phyloP scores from a whole-genome alignment of 2,329 filamentous ascomycete genomes.

The Aspergillus glaucus region DNA sequence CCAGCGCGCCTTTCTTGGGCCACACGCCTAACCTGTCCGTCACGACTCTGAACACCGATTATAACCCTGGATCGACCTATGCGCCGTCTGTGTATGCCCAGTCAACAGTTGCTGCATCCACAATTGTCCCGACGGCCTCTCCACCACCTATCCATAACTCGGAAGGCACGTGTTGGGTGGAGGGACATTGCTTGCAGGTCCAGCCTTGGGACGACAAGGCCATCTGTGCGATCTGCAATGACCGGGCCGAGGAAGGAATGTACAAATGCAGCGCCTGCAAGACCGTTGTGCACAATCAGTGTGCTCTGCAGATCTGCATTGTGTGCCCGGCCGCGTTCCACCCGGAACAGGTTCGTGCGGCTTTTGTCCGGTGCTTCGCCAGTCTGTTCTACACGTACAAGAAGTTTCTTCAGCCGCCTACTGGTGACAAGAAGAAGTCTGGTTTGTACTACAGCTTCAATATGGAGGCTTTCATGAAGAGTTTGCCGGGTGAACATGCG shows the following conservation, averaged over 20 bases:
- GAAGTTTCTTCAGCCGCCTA: slow-evolving; percentile 54
- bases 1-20: slow-evolving; percentile 66
- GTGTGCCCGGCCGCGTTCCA: slow-evolving; percentile 63
- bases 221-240: slow-evolving; percentile 44
- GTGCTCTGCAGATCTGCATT: slow-evolving; percentile 54
- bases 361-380: slow-evolving; percentile 63
- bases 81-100: slow-evolving; percentile 46
- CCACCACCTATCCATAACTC: slow-evolving; percentile 35
- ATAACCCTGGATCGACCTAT: slow-evolving; percentile 37
- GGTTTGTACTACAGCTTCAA: slow-evolving; percentile 60
- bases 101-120: slow-evolving; percentile 46
- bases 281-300: slow-evolving; percentile 52
- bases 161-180: slow-evolving; percentile 40
- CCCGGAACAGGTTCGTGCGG: slow-evolving; percentile 60
- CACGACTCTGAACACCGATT: slow-evolving; percentile 38
- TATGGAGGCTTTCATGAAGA: slow-evolving; percentile 60
- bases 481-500: slow-evolving; percentile 57
- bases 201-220: slow-evolving; percentile 39
- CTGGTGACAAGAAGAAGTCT: slow-evolving; percentile 55
- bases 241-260: slow-evolving; percentile 54
- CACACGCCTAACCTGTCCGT: slow-evolving; percentile 47
- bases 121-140: slow-evolving; percentile 42
- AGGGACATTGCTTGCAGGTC: slow-evolving; percentile 45
- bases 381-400: slow-evolving; percentile 65
- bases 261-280: slow-evolving; percentile 45